These are phyloP conservation scores for Cercophora sp. DNA, from an alignment of 495 filamentous ascomycete species.

Conservation along the genomic window DNA sequence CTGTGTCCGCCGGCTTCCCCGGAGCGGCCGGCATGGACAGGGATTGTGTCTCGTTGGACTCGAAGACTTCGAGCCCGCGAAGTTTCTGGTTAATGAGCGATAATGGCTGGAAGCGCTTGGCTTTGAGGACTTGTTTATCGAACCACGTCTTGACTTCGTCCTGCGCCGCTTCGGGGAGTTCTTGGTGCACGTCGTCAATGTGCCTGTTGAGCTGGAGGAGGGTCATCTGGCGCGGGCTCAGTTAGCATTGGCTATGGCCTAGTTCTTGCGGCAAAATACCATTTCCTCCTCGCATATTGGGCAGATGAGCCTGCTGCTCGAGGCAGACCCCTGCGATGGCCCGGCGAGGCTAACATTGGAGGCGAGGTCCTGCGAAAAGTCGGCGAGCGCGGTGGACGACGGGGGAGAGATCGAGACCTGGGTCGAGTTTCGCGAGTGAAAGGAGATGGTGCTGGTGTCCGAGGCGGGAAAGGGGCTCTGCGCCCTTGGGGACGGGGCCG, in stretches of 20 bases:
- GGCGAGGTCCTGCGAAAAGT: conserved; percentile 42
- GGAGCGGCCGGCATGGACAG: conserved; percentile 22
- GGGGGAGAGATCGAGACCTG: conserved; percentile 30
- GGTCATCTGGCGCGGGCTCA: conserved; percentile 59
- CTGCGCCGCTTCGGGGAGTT: conserved; percentile 88
- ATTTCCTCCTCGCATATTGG: conserved; percentile 98
- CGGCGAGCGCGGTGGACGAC: conserved; percentile 37
- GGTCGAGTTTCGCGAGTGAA: conserved; percentile 33
- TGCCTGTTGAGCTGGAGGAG: conserved; percentile 91
- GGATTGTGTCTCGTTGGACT: conserved; percentile 70
- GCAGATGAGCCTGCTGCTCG: conserved; percentile 64
- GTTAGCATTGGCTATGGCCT: neutral
- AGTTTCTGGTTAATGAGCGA: conserved; percentile 85
- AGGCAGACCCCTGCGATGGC: conserved; percentile 35
- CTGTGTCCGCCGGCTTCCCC: conserved; percentile 32
- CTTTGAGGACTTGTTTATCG: conserved; percentile 90
- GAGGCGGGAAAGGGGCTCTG: conserved; percentile 45
- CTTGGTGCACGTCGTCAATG: conserved; percentile 89
- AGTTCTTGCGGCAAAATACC: conserved; percentile 37
- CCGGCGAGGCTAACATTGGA: conserved; percentile 47
- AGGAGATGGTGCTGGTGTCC: conserved; percentile 52
- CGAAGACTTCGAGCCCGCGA: conserved; percentile 95
- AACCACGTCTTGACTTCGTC: conserved; percentile 99
- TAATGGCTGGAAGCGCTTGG: conserved; percentile 91
- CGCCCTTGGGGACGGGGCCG: conserved; percentile 25